phyloP scores from a whole-genome alignment of 805 yeast genomes.

The Candida quercuum region DNA sequence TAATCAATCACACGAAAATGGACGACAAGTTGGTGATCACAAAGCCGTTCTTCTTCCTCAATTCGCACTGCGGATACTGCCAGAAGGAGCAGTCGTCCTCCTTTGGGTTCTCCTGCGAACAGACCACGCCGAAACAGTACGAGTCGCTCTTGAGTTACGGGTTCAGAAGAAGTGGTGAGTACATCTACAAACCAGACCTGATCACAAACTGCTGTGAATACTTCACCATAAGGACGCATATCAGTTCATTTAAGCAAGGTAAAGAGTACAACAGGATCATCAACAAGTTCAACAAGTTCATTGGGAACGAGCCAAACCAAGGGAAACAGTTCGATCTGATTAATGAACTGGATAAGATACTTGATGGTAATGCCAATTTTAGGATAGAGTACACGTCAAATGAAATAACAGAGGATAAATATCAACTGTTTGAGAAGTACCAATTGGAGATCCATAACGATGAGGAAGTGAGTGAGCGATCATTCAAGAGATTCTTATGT shows the following conservation, averaged over 20 bases:
- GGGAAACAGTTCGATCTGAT: constrained; percentile 24
- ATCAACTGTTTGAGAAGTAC: constrained; percentile 55
- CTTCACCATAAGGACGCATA: constrained; percentile 67
- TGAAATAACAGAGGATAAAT: constrained; percentile 52
- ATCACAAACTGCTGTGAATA: constrained; percentile 72
- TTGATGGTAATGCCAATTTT: constrained; percentile 30
- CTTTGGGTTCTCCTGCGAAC: constrained; percentile 35
- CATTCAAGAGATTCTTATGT: constrained; percentile 67
- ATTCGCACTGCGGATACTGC: constrained; percentile 70
- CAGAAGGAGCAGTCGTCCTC: constrained; percentile 29
- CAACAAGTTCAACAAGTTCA: constrained; percentile 44
- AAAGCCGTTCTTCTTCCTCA: constrained; percentile 38
- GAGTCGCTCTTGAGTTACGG: constrained; percentile 67
- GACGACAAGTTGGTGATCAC: constrained; percentile 30
- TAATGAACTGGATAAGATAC: constrained; percentile 27
- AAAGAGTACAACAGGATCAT: constrained; percentile 66
- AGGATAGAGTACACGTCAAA: constrained; percentile 50
- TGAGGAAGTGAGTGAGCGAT: constrained; percentile 35
- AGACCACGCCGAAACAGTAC: constrained; percentile 48
- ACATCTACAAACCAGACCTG: constrained; percentile 61
- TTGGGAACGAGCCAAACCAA: constrained; percentile 8
- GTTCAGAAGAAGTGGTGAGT: constrained; percentile 73
- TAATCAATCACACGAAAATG: background rate
- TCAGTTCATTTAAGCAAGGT: constrained; percentile 37
- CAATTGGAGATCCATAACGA: constrained; percentile 72